Conservation (phyloP, 2,329 filamentous ascomycete species). For the Hymenoscyphus albidus region DNA sequence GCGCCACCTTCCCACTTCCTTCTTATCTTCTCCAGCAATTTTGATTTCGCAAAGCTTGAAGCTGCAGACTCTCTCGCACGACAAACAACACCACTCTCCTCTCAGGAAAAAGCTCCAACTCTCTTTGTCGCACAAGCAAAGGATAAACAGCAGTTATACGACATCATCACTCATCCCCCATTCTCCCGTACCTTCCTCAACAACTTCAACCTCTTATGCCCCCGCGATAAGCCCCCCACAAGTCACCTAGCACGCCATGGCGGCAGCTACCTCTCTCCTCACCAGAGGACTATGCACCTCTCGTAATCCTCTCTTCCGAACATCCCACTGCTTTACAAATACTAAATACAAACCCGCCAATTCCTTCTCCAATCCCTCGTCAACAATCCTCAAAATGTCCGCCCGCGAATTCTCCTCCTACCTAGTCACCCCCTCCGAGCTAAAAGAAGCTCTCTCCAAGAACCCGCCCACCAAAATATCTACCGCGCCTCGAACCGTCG, state of each 20-base stretch:
- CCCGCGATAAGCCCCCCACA: conserved; percentile 17
- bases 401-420: conserved; percentile 65
- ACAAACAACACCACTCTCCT: conserved; percentile 14
- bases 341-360: too few relatives aligned
- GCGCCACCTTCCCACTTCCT: neutral
- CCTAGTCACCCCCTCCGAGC: conserved; percentile 79
- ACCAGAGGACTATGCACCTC: conserved; percentile 18
- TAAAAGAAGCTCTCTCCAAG: conserved; percentile 75
- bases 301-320: conserved; percentile 13
- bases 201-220: conserved; percentile 18
- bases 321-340: conserved; percentile 6
- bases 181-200: neutral
- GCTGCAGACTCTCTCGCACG: conserved; percentile 9
- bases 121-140: conserved; percentile 8
- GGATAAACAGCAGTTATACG: neutral
- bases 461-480: conserved; percentile 77
- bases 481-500: conserved; percentile 77
- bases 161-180: neutral
- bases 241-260: conserved; percentile 28
- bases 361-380: conserved; percentile 13
- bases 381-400: conserved; percentile 35
- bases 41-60: conserved; percentile 10
- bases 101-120: conserved; percentile 3
- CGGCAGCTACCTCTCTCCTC: conserved; percentile 25
- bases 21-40: neutral